Percentiles rank a stretch among this genome's conserved stretches.
phyloP scores from a whole-genome alignment of 2,329 filamentous ascomycete genomes.

The Torrubiellomyces zombiae region DNA sequence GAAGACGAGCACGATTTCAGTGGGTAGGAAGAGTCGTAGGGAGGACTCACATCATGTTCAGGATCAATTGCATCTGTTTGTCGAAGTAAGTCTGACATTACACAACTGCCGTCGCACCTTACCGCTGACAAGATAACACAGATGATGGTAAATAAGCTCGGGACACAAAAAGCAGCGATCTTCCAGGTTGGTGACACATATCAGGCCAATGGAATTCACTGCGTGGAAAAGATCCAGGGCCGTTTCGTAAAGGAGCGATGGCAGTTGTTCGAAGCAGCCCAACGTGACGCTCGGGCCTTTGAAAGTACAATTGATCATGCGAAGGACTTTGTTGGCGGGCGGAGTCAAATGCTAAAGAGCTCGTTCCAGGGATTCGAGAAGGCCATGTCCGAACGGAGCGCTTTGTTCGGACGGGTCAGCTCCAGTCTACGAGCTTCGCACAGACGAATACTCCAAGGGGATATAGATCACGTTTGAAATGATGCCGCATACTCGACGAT shows the following conservation, averaged over 20 bases:
- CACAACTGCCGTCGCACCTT: too few relatives aligned
- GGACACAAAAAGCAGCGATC: constrained; percentile 1
- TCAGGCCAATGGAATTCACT: constrained; percentile 2
- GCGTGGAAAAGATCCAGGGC: constrained; percentile 4
- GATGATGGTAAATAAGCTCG: too few relatives aligned
- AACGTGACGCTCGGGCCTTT: constrained; percentile 1
- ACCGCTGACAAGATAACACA: too few relatives aligned
- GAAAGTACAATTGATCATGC: neutral
- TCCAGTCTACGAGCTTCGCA: neutral
- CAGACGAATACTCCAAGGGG: neutral
- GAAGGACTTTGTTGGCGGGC: constrained; percentile 1
- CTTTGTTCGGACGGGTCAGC: constrained; percentile 1
- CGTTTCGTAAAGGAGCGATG: constrained; percentile 3
- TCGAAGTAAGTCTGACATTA: too few relatives aligned
- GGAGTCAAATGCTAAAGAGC: neutral
- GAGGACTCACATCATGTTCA: too few relatives aligned
- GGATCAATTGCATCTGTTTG: too few relatives aligned
- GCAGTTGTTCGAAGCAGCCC: constrained; percentile 1
- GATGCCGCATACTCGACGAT: too few relatives aligned
- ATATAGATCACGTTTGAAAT: too few relatives aligned
- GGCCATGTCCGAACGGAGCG: constrained; percentile 1
- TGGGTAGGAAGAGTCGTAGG: too few relatives aligned
- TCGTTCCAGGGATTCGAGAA: constrained; percentile 1
- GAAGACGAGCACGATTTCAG: too few relatives aligned
- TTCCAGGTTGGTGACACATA: constrained; percentile 2